Base-by-base conservation (phyloP, 345 rosid species). In the Fremontodendron californicum region DNA sequence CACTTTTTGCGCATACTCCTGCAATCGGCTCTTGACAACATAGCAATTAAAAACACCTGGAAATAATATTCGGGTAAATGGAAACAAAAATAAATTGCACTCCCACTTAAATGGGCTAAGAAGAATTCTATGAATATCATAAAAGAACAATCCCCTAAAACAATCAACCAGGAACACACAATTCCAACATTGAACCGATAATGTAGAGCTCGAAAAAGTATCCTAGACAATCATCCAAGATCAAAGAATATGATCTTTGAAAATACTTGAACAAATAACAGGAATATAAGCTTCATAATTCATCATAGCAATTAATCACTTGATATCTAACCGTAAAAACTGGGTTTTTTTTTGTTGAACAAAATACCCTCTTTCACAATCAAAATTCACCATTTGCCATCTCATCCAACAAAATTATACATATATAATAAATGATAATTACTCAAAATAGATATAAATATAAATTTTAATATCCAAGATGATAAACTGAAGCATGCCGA, bases 1-100 rank as follows among this genome's bases (percentile, higher is more conserved):
- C 33, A 77, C 80, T 64, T 93, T 96, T 65, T 93, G 98, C 4
- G 97, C 90, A 82, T 90, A 93, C 78, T 92, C 99, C 77, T 90
- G 97, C 71, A 93, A 83, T 74, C 87, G 85, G 74, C 98, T 92
- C 85, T 96, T 92, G 81, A 96, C 93, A 18, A 92, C 88, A 39
- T 87, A 93, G 84, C 99, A 92, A 76, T 74, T 91, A 4, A 95
- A 93, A 63, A 96, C 91, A 85, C 97, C 98, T 90, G 74, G 19
- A 8, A 63, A 27, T 37, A 51, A 58, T 42, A 74, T 15, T 27
- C 7, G 16, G 58, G 35, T 46, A 58, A 9, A 42, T 16, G 42
- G 11, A 3, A 10, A 49, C 61, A 71, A 51, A 49, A 4, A 2
- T n/a, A 71, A n/a, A n/a, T n/a, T n/a, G 0, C 31, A 49, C 2